These are phyloP conservation scores for Rhynchospora tenuis DNA, from an alignment of 176 grass and related monocot species.

Conservation along the genomic window DNA sequence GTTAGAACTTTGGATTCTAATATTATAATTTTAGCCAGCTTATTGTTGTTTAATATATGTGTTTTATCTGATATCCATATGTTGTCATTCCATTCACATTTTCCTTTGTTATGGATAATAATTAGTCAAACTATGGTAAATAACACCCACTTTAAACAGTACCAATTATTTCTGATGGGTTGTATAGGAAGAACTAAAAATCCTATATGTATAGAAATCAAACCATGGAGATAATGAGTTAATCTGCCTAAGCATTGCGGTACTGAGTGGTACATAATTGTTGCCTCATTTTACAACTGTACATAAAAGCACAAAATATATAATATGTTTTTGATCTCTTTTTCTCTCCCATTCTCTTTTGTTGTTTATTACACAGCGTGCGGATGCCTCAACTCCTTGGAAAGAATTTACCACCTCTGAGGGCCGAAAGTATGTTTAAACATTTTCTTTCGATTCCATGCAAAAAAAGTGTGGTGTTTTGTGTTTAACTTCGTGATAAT, in stretches of 20 bases:
- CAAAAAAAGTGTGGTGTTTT: conserved; percentile 16
- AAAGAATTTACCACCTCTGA: conserved; percentile 90
- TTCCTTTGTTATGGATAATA: background rate
- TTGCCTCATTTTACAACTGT: background rate
- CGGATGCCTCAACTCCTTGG: conserved; percentile 91
- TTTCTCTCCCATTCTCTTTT: conserved; percentile 13
- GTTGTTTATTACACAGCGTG: conserved; percentile 38
- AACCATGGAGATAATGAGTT: background rate
- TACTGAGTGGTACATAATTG: background rate
- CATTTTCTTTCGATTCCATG: background rate
- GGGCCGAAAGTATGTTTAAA: conserved; percentile 72
- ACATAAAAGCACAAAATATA: background rate
- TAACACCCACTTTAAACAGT: background rate
- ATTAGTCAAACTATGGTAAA: background rate
- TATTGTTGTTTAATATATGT: background rate
- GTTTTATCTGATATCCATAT: background rate
- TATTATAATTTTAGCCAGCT: background rate
- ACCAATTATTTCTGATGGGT: background rate
- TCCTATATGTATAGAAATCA: background rate
- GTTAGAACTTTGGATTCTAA: background rate
- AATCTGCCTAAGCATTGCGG: background rate
- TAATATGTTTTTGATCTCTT: background rate
- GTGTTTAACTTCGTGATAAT: conserved; percentile 24
- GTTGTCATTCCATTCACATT: background rate
- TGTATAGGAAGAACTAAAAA: background rate